These are phyloP conservation scores for Apiospora rasikravindrae DNA, from an alignment of 2,329 filamentous ascomycete species.

Conservation along the genomic window DNA sequence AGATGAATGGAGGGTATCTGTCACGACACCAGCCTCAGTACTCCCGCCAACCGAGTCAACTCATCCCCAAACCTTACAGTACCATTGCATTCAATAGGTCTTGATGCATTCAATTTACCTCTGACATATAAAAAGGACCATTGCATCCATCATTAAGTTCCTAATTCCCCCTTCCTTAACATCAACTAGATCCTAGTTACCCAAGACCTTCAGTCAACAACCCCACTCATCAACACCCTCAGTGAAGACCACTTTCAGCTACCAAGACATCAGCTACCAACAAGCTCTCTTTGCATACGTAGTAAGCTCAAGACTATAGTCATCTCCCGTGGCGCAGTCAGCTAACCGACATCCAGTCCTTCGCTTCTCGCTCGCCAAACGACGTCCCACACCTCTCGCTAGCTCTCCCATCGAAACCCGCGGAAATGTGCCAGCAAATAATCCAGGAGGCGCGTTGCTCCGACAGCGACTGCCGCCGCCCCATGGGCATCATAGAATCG, in stretches of 20 bases:
- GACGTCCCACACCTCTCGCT: not conserved
- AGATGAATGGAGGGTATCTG: no score
- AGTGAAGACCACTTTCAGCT: no score
- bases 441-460: not conserved
- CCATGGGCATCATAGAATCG: not conserved
- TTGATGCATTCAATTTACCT: not conserved
- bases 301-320: not conserved
- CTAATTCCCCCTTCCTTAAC: not conserved
- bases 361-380: not conserved
- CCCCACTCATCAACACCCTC: no score
- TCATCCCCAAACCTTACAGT: not conserved
- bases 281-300: not conserved
- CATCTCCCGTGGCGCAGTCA: not conserved
- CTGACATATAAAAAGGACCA: not conserved
- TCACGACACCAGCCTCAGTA: no score
- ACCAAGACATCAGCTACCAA: not conserved
- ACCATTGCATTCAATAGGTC: not conserved
- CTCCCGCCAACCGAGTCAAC: not conserved
- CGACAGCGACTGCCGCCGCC: not conserved
- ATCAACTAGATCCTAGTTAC: not conserved
- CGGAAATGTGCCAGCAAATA: not conserved
- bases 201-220: not conserved
- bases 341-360: not conserved
- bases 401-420: no score
- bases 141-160: not conserved